phyloP scores from a whole-genome alignment of 192 early-diverging fungal species.

The Coemansia sp. region DNA sequence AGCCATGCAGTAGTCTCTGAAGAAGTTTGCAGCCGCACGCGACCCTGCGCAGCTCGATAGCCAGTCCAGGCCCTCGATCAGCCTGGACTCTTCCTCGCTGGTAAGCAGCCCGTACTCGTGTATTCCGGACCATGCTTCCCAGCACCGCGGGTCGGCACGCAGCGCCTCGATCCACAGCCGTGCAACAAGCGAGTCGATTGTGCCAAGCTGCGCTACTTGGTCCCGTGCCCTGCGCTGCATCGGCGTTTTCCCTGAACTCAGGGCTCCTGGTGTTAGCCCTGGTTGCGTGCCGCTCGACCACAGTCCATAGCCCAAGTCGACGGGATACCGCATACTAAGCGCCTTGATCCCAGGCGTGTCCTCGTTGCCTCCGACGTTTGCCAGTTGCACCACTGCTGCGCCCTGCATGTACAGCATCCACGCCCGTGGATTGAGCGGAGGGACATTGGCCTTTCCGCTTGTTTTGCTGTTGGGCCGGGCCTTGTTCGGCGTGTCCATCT shows the following conservation, averaged over 20 bases:
- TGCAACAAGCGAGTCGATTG: constrained; percentile 33
- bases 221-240: not conserved
- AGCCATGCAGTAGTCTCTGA: constrained; percentile 44
- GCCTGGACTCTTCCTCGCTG: constrained; percentile 21
- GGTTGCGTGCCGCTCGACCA: not conserved
- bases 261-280: not conserved
- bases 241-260: not conserved
- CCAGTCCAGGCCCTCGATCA: constrained; percentile 40
- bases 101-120: constrained; percentile 50
- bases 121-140: constrained; percentile 55
- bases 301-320: not conserved
- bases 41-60: constrained; percentile 28
- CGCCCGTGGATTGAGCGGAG: constrained; percentile 31
- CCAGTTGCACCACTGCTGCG: constrained; percentile 45
- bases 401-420: constrained; percentile 55
- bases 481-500: not conserved
- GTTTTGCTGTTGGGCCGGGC: not conserved
- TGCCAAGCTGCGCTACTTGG: constrained; percentile 17
- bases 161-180: constrained; percentile 36
- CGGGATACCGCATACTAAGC: constrained; percentile 21
- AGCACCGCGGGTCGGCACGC: constrained; percentile 43
- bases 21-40: constrained; percentile 25
- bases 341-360: constrained; percentile 37
- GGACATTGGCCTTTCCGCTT: not conserved
- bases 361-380: constrained; percentile 45